Base-by-base conservation (phyloP, 2,329 filamentous ascomycete species). In the Paraphoma chrysanthemicola region DNA sequence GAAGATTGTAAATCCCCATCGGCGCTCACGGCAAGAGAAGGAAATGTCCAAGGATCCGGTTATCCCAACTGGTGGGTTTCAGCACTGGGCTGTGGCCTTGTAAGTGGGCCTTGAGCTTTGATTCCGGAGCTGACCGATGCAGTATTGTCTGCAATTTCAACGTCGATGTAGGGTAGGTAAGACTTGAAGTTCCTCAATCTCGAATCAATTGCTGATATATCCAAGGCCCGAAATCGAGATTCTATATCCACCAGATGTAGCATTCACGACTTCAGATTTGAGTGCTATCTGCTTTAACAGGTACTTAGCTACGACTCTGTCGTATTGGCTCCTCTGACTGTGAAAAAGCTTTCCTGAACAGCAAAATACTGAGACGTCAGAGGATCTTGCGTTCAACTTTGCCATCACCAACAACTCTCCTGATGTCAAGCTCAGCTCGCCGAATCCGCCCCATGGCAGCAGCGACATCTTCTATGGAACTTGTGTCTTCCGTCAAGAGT, bases 401-500 rank as follows among this genome's bases (percentile, higher is more conserved):
- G 71, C 73, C 47, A 70, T 79, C 42, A 69, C 64, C 50, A 79
- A 79, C 60, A 75, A 77, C 59, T 79, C 77, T 8, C 88, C 88
- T 3, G 87, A 90, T 57, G 85, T 91, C 44, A 85, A 60, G 29
- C 63, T 79, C 9, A 70, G 54, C 47, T 78, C 76, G 12, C 76
- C 77, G 14, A 71, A 72, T 44, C 58, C 73, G 14, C 77, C 76
- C n/a, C 64, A 78, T 63, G 77, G 76, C 30, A 79, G 74, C 54
- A 56, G 73, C 10, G 70, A 63, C 44, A 67, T 66, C 14, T 70
- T 79, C 53, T 74, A 76, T 51, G 76, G 67, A 29, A 71, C 65
- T 33, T 78, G 74, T 44, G 64, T 79, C 48, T 79, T 79, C 48
- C 76, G 77, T 44, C 77, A 79, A 56, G 76, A 78, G 54, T 77